Conservation (phyloP, 1,284 basidiomycete genomes). For the Apiotrichum domesticum region DNA sequence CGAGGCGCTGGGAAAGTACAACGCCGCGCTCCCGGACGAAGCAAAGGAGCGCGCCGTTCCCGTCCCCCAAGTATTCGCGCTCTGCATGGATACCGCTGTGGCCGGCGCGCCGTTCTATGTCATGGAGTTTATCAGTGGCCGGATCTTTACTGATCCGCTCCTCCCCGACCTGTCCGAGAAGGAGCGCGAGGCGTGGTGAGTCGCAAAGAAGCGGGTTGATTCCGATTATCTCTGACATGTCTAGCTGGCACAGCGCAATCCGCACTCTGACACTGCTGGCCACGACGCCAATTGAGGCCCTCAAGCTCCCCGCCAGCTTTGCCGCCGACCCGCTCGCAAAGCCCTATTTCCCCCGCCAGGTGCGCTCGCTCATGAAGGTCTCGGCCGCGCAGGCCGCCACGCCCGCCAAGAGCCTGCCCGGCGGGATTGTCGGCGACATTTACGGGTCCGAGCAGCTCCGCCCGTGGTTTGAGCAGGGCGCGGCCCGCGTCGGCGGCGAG, state of each 20-base stretch:
- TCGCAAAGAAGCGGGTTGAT: conserved; percentile 3
- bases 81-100: conserved; percentile 70
- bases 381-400: conserved; percentile 68
- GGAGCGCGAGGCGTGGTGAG: conserved; percentile 66
- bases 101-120: conserved; percentile 89
- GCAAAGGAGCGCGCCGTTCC: conserved; percentile 54
- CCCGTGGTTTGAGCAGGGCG: conserved; percentile 59
- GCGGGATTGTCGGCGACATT: conserved; percentile 34
- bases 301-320: conserved; percentile 65
- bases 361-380: conserved; percentile 71
- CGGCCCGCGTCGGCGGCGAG: conserved; percentile 64
- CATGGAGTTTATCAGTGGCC: conserved; percentile 86
- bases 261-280: conserved; percentile 69
- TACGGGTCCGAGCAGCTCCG: conserved; percentile 65
- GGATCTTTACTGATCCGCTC: conserved; percentile 80
- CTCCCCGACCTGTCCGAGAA: conserved; percentile 61
- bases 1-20: conserved; percentile 65
- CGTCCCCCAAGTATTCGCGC: conserved; percentile 72
- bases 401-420: conserved; percentile 49
- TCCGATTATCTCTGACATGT: no score
- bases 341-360: conserved; percentile 85
- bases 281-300: conserved; percentile 59
- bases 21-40: conserved; percentile 43
- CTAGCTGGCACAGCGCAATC: conserved; percentile 70
- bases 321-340: conserved; percentile 57